A percentile compares a stretch with the other conserved stretches of the same genome.
phyloP scores from a whole-genome alignment of 768 basidiomycete genomes.

The Calocera viscosa region DNA sequence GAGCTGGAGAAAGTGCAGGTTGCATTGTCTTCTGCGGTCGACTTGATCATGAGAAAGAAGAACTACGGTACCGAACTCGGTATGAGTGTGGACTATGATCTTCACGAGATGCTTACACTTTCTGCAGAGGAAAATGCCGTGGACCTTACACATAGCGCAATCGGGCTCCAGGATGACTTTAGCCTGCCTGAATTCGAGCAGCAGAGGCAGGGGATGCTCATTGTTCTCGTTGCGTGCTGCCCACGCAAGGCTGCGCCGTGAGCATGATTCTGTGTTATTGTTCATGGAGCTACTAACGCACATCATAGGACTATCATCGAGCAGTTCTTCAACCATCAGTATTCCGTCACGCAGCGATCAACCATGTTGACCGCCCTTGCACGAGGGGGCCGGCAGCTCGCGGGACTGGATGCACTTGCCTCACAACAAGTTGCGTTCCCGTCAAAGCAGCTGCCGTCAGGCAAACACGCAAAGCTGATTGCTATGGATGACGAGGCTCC shows the following conservation, averaged over 20 bases:
- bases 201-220: conserved; percentile 62
- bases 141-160: conserved; percentile 58
- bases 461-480: conserved; percentile 59
- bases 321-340: conserved; percentile 89
- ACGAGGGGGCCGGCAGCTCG: conserved; percentile 73
- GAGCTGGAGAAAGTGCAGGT: conserved; percentile 70
- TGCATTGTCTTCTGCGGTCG: conserved; percentile 67
- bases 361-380: conserved; percentile 78
- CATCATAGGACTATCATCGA: conserved; percentile 60
- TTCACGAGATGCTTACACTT: conserved; percentile 10
- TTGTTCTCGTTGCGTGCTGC: conserved; percentile 66
- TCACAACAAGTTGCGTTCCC: conserved; percentile 45
- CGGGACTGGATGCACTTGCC: conserved; percentile 33
- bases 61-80: conserved; percentile 82
- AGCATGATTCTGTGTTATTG: conserved; percentile 26
- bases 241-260: conserved; percentile 73
- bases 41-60: conserved; percentile 69
- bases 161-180: conserved; percentile 70
- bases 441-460: conserved; percentile 61
- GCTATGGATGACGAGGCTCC: conserved; percentile 30
- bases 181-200: conserved; percentile 68
- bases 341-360: conserved; percentile 74
- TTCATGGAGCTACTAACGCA: neutral
- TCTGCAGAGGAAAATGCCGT: conserved; percentile 79
- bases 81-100: conserved; percentile 29